A percentile compares a stretch with the other conserved stretches of the same genome.
Evolutionary conservation across 176 grass and related monocot genomes (phyloP).

Genomic region (Oryza rufipogon): DNA sequence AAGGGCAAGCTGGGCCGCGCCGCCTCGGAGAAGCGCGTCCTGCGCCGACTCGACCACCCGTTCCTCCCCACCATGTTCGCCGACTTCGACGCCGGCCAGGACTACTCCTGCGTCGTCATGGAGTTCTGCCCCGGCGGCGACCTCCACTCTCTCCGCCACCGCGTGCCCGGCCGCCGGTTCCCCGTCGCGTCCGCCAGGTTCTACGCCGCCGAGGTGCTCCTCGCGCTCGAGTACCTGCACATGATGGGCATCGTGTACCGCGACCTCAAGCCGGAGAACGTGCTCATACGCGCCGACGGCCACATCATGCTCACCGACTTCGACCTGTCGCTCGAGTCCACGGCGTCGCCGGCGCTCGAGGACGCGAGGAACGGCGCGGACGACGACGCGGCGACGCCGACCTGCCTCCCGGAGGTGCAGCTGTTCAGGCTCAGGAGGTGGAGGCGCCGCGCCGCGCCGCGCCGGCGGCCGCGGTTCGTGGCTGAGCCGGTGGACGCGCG

Average conservation of each 20-base stretch:
- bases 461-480: constrained; percentile 55
- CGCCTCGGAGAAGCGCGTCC: constrained; percentile 80
- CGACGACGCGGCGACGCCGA: neutral
- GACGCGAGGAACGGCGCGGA: neutral
- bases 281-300: constrained; percentile 87
- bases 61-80: constrained; percentile 91
- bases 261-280: constrained; percentile 98
- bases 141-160: constrained; percentile 91
- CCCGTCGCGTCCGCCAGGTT: constrained; percentile 71
- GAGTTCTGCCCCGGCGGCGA: constrained; percentile 91
- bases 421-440: constrained; percentile 45
- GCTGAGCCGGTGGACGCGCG: constrained; percentile 80
- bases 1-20: constrained; percentile 92
- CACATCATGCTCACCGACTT: constrained; percentile 99
- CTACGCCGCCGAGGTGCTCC: constrained; percentile 91
- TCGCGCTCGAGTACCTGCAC: constrained; percentile 94
- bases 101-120: constrained; percentile 96
- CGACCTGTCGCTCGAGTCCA: constrained; percentile 95
- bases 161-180: constrained; percentile 74
- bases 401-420: constrained; percentile 68
- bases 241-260: constrained; percentile 99
- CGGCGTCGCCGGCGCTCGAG: constrained; percentile 70
- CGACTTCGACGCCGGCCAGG: constrained; percentile 75
- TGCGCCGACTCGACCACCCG: constrained; percentile 84
- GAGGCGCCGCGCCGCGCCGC: constrained; percentile 23